Percentiles rank a stretch among this genome's conserved stretches.
Evolutionary conservation across 768 basidiomycete genomes (phyloP).

Genomic region (Tulasnella sp.): DNA sequence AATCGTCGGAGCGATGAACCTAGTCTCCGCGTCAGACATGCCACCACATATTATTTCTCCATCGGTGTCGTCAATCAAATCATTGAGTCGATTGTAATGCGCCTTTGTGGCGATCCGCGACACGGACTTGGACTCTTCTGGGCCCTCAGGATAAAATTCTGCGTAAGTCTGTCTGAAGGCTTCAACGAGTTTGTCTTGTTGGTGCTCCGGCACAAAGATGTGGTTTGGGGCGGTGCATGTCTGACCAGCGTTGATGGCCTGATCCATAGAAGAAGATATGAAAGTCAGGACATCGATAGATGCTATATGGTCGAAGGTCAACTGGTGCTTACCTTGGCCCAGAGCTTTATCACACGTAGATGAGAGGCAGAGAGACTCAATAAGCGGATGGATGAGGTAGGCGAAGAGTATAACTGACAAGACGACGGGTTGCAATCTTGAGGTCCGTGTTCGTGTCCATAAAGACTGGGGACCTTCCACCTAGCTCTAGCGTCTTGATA

Average conservation of each 20-base stretch:
- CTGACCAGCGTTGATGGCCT: constrained; percentile 67
- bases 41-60: neutral
- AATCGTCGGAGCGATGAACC: constrained; percentile 8
- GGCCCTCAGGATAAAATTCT: constrained; percentile 45
- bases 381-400: no score
- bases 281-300: no score
- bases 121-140: constrained; percentile 35
- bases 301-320: no score
- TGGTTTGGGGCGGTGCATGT: constrained; percentile 59
- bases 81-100: constrained; percentile 50
- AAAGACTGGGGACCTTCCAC: constrained; percentile 60
- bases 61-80: constrained; percentile 33
- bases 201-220: constrained; percentile 34
- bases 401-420: no score
- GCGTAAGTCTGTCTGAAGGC: constrained; percentile 37
- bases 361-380: no score
- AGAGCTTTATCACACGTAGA: no score
- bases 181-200: constrained; percentile 32
- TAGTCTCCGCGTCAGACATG: neutral
- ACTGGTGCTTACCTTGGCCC: constrained; percentile 71
- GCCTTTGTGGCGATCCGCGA: constrained; percentile 41
- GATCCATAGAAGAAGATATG: no score
- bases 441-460: constrained; percentile 61
- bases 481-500: constrained; percentile 12
- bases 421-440: constrained; percentile 50